A percentile compares a stretch with the other conserved stretches of the same genome.
phyloP scores from a whole-genome alignment of 2,329 filamentous ascomycete species.

The Aspergillus pseudoviridinutans region DNA sequence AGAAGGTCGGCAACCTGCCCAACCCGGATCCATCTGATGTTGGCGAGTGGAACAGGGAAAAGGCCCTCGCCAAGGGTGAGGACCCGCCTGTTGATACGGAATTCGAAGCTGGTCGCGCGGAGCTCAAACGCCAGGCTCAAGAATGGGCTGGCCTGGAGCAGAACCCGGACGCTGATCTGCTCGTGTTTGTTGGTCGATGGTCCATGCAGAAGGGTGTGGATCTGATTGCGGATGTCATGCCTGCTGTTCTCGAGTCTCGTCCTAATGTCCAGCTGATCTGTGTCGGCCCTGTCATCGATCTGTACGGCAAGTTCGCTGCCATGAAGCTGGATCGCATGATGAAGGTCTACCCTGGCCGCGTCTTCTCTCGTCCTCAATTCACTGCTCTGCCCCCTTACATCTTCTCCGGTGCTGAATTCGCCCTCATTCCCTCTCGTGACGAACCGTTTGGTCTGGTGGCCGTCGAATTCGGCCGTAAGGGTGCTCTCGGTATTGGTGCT shows the following conservation, averaged over 20 bases:
- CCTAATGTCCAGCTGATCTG: slow-evolving; percentile 60
- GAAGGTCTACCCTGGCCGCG: slow-evolving; percentile 61
- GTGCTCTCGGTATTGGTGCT: slow-evolving; percentile 63
- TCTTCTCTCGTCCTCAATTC: slow-evolving; percentile 65
- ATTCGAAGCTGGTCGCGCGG: slow-evolving; percentile 52
- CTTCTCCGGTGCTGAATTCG: slow-evolving; percentile 65
- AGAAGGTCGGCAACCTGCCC: slow-evolving; percentile 59
- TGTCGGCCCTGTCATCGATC: slow-evolving; percentile 62
- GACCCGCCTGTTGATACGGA: slow-evolving; percentile 52
- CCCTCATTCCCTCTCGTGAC: slow-evolving; percentile 64
- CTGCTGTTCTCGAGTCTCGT: slow-evolving; percentile 58
- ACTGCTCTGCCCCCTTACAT: slow-evolving; percentile 63
- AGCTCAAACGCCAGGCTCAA: slow-evolving; percentile 60
- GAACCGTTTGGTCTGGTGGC: slow-evolving; percentile 67
- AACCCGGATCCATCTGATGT: slow-evolving; percentile 65
- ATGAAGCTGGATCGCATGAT: slow-evolving; percentile 62
- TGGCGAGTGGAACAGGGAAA: slow-evolving; percentile 55
- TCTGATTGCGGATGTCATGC: slow-evolving; percentile 66
- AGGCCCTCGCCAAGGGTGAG: slow-evolving; percentile 40
- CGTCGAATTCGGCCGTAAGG: slow-evolving; percentile 66
- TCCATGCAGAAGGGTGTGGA: slow-evolving; percentile 67
- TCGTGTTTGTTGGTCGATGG: slow-evolving; percentile 68
- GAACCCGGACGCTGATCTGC: slow-evolving; percentile 59
- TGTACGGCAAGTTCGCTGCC: slow-evolving; percentile 65
- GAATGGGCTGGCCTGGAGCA: slow-evolving; percentile 63